Evolutionary conservation across 495 filamentous ascomycete species (phyloP).

Genomic region (Aspergillus mulundensis): DNA sequence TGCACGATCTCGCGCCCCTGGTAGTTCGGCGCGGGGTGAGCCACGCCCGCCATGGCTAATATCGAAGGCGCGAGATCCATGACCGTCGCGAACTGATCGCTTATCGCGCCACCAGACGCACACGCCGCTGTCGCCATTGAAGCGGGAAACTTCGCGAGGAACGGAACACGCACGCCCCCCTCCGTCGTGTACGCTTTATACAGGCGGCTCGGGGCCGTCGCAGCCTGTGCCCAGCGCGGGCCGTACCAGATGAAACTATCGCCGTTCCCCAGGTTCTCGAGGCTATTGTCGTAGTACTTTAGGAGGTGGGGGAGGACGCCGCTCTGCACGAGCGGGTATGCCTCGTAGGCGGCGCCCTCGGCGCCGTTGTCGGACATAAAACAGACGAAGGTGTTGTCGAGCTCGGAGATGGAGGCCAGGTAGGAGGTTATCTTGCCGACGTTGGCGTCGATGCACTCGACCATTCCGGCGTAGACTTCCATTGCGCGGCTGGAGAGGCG

Average conservation of each 20-base stretch:
- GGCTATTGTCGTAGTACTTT: slow-evolving; percentile 59
- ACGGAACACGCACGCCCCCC: slow-evolving; percentile 57
- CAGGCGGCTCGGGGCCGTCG: slow-evolving; percentile 58
- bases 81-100: slow-evolving; percentile 55
- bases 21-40: slow-evolving; percentile 54
- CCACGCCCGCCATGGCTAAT: slow-evolving; percentile 57
- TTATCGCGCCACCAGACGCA: slow-evolving; percentile 36
- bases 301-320: slow-evolving; percentile 50
- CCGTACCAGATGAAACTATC: slow-evolving; percentile 66
- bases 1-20: slow-evolving; percentile 53
- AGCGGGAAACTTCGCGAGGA: slow-evolving; percentile 48
- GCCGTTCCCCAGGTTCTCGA: slow-evolving; percentile 57
- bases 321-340: slow-evolving; percentile 52
- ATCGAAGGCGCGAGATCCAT: slow-evolving; percentile 63
- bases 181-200: slow-evolving; percentile 63
- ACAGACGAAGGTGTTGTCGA: slow-evolving; percentile 60
- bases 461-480: slow-evolving; percentile 63
- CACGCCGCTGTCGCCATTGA: slow-evolving; percentile 23
- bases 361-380: slow-evolving; percentile 67
- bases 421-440: slow-evolving; percentile 57
- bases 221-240: slow-evolving; percentile 60
- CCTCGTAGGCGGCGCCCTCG: slow-evolving; percentile 58
- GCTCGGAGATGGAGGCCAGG: slow-evolving; percentile 51
- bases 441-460: slow-evolving; percentile 58
- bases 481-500: slow-evolving; percentile 51